Base-by-base conservation (phyloP, 352 stramenopile species). In the Saprolegnia diclina region DNA sequence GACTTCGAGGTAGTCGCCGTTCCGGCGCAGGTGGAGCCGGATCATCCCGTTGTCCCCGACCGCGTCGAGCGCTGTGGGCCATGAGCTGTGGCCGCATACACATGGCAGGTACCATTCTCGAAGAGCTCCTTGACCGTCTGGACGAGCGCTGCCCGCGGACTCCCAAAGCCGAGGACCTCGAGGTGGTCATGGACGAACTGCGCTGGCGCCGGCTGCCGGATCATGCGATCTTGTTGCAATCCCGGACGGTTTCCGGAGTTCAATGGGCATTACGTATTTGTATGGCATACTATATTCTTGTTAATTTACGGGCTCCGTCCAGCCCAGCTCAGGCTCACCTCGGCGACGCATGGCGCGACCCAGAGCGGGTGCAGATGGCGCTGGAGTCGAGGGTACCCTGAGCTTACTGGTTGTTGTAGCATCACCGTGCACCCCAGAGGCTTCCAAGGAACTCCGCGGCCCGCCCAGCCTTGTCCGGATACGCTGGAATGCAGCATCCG, bases 81-180 rank as follows among this genome's bases (percentile, higher is more conserved):
- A 52, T 32, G 29, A 13, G 16, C 13, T 24, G 22, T 38, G 26
- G n/a, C 9, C 64, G 35, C n/a, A 42, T 21, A 19, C 6, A 59
- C 55, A 48, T 9, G 19, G 11, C n/a, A 19, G 67, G 26, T 55
- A 91, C 85, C 82, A 66, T 93, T 93, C 67, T 93, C 85, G 26
- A 92, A 90, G 54, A 93, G 76, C 72, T 93, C 85, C 64, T 92
- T 92, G 11, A 88, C 80, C 11, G 79, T 77, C 71, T 93, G 85
- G 16, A 92, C 77, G 10, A 93, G 72, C 54, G 83, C 85, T 37
- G 88, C 78, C 29, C 72, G 74, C 50, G 72, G 65, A 19, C 67
- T 83, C 11, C 80, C 83, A 64, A 93, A 93, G 56, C 85, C 85
- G 63, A 94, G 71, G 22, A 94, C 66, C 72, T 82, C 83, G 63